These are phyloP conservation scores for Carex parvula DNA, from an alignment of 176 grass and related monocot species.

Conservation along the genomic window DNA sequence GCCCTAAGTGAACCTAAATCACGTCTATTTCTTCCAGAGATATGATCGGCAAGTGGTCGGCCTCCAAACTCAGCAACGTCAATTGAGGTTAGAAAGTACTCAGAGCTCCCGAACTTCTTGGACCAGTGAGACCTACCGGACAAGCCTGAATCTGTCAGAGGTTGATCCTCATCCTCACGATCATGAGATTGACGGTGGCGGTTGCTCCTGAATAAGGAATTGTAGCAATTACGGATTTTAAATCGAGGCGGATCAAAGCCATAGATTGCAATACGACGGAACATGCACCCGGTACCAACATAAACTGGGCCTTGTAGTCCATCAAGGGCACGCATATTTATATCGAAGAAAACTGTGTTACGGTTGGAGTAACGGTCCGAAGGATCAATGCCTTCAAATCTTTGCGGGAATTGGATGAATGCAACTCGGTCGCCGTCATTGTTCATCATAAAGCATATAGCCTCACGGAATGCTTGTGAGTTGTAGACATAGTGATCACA, in stretches of 20 bases:
- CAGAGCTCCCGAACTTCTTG: conserved; percentile 12
- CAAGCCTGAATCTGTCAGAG: conserved; percentile 6
- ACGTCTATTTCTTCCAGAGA: conserved; percentile 23
- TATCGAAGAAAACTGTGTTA: conserved; percentile 27
- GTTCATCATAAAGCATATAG: conserved; percentile 22
- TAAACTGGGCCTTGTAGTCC: conserved; percentile 27
- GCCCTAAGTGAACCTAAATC: conserved; percentile 15
- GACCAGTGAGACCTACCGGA: conserved; percentile 13
- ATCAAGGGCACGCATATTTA: conserved; percentile 28
- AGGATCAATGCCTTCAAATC: conserved; percentile 30
- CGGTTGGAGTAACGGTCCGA: conserved; percentile 26
- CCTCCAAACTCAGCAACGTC: conserved; percentile 21
- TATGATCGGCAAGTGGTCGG: conserved; percentile 11
- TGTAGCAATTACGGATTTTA: conserved; percentile 21
- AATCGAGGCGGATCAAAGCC: conserved; percentile 22
- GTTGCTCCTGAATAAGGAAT: conserved; percentile 17
- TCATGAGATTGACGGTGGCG: background rate
- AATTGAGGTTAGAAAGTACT: conserved; percentile 10
- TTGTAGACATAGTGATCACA: conserved; percentile 29
- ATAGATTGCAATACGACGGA: conserved; percentile 22
- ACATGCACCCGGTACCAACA: conserved; percentile 26
- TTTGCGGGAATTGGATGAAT: conserved; percentile 31
- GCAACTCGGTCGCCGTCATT: conserved; percentile 11
- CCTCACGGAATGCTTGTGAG: conserved; percentile 26
- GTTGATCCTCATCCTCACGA: conserved; percentile 8